phyloP scores from a whole-genome alignment of 805 yeast genomes.

The Yarrowia hollandica region DNA sequence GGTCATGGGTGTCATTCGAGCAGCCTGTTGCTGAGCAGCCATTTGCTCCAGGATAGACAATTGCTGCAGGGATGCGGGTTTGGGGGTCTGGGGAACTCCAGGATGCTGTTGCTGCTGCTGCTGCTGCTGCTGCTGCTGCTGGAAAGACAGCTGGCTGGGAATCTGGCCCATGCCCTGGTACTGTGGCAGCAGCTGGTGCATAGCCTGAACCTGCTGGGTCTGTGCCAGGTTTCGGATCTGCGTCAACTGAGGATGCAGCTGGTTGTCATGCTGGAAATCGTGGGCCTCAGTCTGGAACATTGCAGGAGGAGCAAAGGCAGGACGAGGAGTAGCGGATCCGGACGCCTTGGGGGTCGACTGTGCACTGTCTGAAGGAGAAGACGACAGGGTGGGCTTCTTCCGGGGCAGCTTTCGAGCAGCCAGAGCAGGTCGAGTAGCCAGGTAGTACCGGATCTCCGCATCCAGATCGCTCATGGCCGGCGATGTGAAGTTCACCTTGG shows the following conservation, averaged over 20 bases:
- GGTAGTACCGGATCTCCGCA: constrained; percentile 18
- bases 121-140: neutral
- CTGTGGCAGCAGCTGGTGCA: constrained; percentile 26
- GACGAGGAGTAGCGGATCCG: constrained; percentile 13
- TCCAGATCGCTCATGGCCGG: constrained; percentile 19
- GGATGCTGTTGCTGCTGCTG: neutral
- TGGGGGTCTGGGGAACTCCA: constrained; percentile 14
- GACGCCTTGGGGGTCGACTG: constrained; percentile 19
- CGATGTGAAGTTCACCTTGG: constrained; percentile 18
- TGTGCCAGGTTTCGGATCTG: constrained; percentile 19
- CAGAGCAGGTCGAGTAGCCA: constrained; percentile 5
- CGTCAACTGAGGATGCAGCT: constrained; percentile 22
- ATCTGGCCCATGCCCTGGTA: constrained; percentile 17
- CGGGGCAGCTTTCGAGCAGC: neutral
- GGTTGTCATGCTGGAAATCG: constrained; percentile 11
- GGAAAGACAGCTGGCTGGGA: neutral
- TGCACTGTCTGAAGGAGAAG: neutral
- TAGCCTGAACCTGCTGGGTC: constrained; percentile 17
- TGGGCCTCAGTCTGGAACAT: constrained; percentile 22
- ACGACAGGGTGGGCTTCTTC: neutral
- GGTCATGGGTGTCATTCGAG: constrained; percentile 18
- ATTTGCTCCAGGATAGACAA: constrained; percentile 4
- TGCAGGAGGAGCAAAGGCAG: constrained; percentile 14
- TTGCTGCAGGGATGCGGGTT: neutral
- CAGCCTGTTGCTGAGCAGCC: constrained; percentile 22